Evolutionary conservation across 164 flowering plant species (phyloP).

Genomic region (Chimonanthus salicifolius): DNA sequence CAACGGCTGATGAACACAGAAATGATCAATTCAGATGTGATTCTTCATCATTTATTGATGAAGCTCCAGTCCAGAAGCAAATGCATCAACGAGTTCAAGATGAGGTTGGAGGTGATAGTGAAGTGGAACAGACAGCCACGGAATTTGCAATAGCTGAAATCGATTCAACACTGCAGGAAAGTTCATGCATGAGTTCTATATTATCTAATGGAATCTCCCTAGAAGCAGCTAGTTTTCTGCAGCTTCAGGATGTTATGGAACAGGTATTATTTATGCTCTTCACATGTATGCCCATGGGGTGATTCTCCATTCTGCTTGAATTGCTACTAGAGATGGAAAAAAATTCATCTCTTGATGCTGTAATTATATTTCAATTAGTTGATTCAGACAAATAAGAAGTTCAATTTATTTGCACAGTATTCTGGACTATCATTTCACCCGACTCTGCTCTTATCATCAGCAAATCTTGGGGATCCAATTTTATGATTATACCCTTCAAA

Average conservation of each 20-base stretch:
- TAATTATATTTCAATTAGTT: too few species aligned
- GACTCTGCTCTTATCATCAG: too few species aligned
- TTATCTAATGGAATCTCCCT: constrained; percentile 45
- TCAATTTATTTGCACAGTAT: too few species aligned
- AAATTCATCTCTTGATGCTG: too few species aligned
- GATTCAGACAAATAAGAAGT: too few species aligned
- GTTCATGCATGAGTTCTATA: constrained; percentile 49
- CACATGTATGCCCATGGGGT: neutral
- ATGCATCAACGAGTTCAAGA: constrained; percentile 18
- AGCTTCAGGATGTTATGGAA: constrained; percentile 75
- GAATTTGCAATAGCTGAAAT: constrained; percentile 28
- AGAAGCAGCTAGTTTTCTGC: constrained; percentile 68
- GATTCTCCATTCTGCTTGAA: too few species aligned
- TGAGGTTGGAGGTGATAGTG: constrained; percentile 39
- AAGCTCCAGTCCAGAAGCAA: constrained; percentile 7
- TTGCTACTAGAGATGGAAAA: too few species aligned
- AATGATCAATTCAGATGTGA: constrained; percentile 14
- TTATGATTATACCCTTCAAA: too few species aligned
- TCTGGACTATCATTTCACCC: too few species aligned
- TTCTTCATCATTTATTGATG: constrained; percentile 14
- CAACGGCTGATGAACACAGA: constrained; percentile 15
- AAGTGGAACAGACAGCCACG: constrained; percentile 21
- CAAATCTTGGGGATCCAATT: too few species aligned
- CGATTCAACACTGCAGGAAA: constrained; percentile 46
- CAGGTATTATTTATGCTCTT: constrained; percentile 36